Evolutionary conservation across 2,329 filamentous ascomycete genomes (phyloP).

Genomic region (Thermoascus crustaceus): DNA sequence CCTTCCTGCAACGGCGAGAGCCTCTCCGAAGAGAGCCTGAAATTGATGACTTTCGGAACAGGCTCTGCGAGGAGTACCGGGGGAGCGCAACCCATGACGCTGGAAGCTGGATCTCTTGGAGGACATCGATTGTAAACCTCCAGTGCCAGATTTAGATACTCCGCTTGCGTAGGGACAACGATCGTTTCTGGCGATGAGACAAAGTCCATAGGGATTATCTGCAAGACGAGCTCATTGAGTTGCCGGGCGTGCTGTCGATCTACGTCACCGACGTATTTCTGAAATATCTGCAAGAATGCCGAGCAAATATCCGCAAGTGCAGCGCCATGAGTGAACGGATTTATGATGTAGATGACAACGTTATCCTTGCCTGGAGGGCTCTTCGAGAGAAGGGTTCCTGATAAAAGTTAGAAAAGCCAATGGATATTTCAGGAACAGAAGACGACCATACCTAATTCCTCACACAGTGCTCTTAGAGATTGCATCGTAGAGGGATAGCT

Average conservation of each 20-base stretch:
- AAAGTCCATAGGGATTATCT: slow-evolving; percentile 50
- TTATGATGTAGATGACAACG: slow-evolving; percentile 52
- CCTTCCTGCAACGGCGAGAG: slow-evolving; percentile 50
- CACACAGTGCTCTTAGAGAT: slow-evolving; percentile 25
- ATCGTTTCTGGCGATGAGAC: slow-evolving; percentile 45
- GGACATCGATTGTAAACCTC: slow-evolving; percentile 53
- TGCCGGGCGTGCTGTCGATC: slow-evolving; percentile 23
- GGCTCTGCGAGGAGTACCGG: slow-evolving; percentile 47
- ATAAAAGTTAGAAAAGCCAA: slow-evolving; percentile 10
- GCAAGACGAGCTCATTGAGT: slow-evolving; percentile 46
- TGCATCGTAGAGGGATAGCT: slow-evolving; percentile 29
- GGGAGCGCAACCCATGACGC: slow-evolving; percentile 42
- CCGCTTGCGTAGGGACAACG: slow-evolving; percentile 42
- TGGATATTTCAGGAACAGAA: background rate
- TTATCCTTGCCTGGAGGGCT: slow-evolving; percentile 28
- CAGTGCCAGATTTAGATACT: slow-evolving; percentile 44
- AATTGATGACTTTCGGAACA: slow-evolving; percentile 46
- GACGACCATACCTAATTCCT: slow-evolving; percentile 26
- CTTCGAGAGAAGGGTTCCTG: slow-evolving; percentile 29
- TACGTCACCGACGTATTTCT: slow-evolving; percentile 41
- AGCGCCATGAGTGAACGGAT: slow-evolving; percentile 43
- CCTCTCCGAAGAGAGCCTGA: slow-evolving; percentile 46
- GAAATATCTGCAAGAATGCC: slow-evolving; percentile 50
- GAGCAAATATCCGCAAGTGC: slow-evolving; percentile 46
- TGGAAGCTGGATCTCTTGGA: slow-evolving; percentile 28